Percentiles rank a stretch among this genome's conserved stretches.
phyloP scores from a whole-genome alignment of 306 rosid genomes.

The Castanopsis chinensis region DNA sequence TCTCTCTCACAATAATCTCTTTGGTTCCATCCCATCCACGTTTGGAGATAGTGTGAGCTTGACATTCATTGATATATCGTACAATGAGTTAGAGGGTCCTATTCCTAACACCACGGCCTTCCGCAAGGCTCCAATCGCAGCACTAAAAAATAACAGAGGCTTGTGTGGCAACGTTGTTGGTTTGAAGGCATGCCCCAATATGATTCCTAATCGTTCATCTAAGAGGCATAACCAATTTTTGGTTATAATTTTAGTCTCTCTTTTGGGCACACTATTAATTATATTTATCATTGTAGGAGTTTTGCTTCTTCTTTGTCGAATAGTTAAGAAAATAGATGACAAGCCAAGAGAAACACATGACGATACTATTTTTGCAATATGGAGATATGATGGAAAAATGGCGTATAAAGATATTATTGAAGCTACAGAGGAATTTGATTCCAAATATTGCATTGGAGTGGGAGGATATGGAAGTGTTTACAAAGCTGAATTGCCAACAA shows the following conservation, averaged over 20 bases:
- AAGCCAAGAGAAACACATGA: not conserved
- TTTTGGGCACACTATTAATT: not conserved
- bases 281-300: not conserved
- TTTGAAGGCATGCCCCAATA: not conserved
- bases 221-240: not conserved
- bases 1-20: conserved; percentile 39
- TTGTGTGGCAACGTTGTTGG: not conserved
- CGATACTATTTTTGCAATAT: not conserved
- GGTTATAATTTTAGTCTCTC: not conserved
- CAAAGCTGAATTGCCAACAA: conserved; percentile 2
- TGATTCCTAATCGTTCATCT: not conserved
- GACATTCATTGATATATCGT: conserved; percentile 2
- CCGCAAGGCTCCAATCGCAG: not conserved
- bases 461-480: not conserved
- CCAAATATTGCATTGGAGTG: not conserved
- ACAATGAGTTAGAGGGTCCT: conserved; percentile 9
- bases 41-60: not conserved
- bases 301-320: not conserved
- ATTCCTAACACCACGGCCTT: not conserved
- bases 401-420: conserved; percentile 10
- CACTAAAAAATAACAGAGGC: not conserved
- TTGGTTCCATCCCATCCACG: not conserved
- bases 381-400: conserved; percentile 9
- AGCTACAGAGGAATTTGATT: not conserved
- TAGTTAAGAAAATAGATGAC: not conserved